Evolutionary conservation across 768 basidiomycete species (phyloP), one percentile per base, ranked within the genome.

Genomic region (Tylopilus felleus): DNA sequence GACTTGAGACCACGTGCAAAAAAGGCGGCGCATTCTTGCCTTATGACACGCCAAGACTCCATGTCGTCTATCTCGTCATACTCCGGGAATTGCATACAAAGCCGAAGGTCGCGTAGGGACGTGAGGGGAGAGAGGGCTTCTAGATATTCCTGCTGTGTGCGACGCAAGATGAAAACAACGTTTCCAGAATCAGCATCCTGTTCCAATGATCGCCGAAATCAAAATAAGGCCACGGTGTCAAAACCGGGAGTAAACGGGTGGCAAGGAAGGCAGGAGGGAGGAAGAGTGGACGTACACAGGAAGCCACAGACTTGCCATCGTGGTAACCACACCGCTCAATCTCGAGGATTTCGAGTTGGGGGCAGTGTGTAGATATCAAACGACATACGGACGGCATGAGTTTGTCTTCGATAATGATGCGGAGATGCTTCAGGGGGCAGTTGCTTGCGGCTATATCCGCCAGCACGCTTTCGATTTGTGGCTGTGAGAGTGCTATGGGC

Each of bases 291-390:
- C 70, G 56, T 65, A 71, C 70, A 69, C 54, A 65, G 47, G 65
- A 65, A 60, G 68, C 70, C 51, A 71, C 60, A 13, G 72, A 66
- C 60, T 72, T 73, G 42, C 70, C 70, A 57, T 71, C 70, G 56
- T 71, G 70, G 63, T 71, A 71, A 5, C 70, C 70, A 51, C 70
- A 71, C 44, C 68, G 65, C 51, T 71, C 70, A 7, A 71, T 72
- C 39, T 71, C 70, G 46, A 71, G 66, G 27, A 59, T 38, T 57
- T 71, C 71, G 19, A 71, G 55, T 33, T 64, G 64, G 16, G 71
- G 71, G 22, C 69, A 67, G 27, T 67, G 58, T 33, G 56, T 49
- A 33, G 71, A 23, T n/a, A 71, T 70, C 40, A 56, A 49, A 21
- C 47, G 57, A 49, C 72, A 73, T 42, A 72, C 59, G 39, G 47